phyloP scores from a whole-genome alignment of 345 rosid species.

The Kandelia obovata region DNA sequence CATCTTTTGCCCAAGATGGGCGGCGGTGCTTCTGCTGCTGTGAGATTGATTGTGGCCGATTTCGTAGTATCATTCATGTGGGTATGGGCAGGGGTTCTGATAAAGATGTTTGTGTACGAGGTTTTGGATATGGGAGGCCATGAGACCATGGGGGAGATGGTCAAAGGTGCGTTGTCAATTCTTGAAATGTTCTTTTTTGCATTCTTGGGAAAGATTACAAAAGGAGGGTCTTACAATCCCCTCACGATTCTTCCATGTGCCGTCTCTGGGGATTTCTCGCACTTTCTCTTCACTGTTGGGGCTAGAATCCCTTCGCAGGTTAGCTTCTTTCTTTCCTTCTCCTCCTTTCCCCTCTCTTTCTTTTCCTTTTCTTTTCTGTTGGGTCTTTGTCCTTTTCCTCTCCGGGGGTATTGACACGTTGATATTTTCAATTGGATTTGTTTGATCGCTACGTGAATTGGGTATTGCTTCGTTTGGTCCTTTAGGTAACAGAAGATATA shows the following conservation, averaged over 20 bases:
- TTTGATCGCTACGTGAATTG: slow-evolving; percentile 1
- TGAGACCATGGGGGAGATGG: slow-evolving; percentile 37
- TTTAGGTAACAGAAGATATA: neutral
- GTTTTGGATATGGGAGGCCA: slow-evolving; percentile 42
- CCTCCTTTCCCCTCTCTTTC: too few relatives aligned
- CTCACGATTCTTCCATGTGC: slow-evolving; percentile 59
- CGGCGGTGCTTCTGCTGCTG: neutral
- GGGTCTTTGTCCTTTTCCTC: neutral
- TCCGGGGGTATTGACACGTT: neutral
- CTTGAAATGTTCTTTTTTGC: slow-evolving; percentile 66
- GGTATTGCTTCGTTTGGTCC: slow-evolving; percentile 7
- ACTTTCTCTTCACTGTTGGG: slow-evolving; percentile 50
- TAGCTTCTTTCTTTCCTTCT: neutral
- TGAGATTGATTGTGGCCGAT: slow-evolving; percentile 43
- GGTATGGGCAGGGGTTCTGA: slow-evolving; percentile 66
- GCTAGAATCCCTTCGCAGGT: slow-evolving; percentile 85
- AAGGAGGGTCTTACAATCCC: slow-evolving; percentile 69
- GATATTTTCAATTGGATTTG: neutral
- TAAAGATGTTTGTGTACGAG: slow-evolving; percentile 49
- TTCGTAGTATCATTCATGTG: slow-evolving; percentile 63
- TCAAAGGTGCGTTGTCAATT: slow-evolving; percentile 37
- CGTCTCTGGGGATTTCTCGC: slow-evolving; percentile 51
- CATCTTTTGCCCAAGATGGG: neutral
- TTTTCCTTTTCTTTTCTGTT: neutral
- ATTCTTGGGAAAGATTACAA: slow-evolving; percentile 46